These are phyloP conservation scores for Septoria petroselini DNA, from an alignment of 2,329 filamentous ascomycete genomes.

Conservation along the genomic window DNA sequence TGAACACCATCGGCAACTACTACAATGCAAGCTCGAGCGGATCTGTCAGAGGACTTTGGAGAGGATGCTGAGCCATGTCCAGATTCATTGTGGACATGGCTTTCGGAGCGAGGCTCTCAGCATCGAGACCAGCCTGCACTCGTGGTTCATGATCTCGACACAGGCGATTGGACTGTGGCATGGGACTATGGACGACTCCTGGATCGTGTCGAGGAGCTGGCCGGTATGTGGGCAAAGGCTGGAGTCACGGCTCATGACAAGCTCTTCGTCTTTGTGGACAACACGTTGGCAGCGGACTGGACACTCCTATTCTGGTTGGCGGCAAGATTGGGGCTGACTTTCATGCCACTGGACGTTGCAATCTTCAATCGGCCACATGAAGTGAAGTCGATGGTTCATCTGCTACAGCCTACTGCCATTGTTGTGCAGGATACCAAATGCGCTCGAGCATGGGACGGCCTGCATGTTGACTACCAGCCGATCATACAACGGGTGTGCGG, in stretches of 20 bases:
- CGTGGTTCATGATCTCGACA: too few relatives aligned
- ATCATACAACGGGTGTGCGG: background rate
- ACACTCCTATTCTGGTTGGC: constrained; percentile 2
- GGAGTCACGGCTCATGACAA: background rate
- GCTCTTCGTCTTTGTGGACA: constrained; percentile 3
- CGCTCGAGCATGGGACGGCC: background rate
- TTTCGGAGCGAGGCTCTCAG: too few relatives aligned
- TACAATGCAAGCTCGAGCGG: too few relatives aligned
- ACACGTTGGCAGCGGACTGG: background rate
- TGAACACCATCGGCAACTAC: too few relatives aligned
- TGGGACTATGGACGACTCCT: too few relatives aligned
- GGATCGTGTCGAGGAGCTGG: too few relatives aligned
- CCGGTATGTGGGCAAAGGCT: too few relatives aligned
- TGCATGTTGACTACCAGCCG: background rate
- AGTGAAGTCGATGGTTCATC: background rate
- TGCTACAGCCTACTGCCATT: background rate
- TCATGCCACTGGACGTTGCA: background rate
- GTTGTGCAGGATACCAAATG: background rate
- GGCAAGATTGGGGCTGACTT: background rate
- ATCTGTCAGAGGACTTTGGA: too few relatives aligned
- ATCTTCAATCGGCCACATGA: background rate
- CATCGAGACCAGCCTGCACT: too few relatives aligned
- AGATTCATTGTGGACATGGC: too few relatives aligned
- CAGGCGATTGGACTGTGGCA: too few relatives aligned
- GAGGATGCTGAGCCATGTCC: too few relatives aligned